phyloP scores from a whole-genome alignment of 495 filamentous ascomycete genomes.

The Hyaloscypha variabilis region DNA sequence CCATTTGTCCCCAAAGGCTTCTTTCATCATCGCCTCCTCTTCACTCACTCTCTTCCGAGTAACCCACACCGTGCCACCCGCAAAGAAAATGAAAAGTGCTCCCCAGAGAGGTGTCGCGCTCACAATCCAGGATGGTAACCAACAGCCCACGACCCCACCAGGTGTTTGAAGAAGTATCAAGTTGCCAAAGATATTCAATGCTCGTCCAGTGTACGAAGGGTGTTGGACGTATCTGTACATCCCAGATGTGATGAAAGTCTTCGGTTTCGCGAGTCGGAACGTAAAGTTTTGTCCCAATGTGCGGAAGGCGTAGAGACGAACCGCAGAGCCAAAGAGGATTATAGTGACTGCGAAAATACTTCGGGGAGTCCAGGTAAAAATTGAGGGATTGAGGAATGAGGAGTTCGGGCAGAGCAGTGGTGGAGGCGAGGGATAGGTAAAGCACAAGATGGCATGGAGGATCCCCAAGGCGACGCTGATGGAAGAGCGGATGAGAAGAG shows the following conservation, averaged over 20 bases:
- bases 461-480: constrained; percentile 7
- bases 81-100: background rate
- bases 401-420: constrained; percentile 14
- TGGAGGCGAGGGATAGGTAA: constrained; percentile 17
- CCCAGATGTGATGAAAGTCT: constrained; percentile 43
- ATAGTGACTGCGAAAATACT: constrained; percentile 1
- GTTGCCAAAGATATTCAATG: constrained; percentile 13
- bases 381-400: constrained; percentile 9
- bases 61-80: background rate
- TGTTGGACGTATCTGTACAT: constrained; percentile 51
- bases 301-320: constrained; percentile 13
- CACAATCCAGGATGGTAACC: constrained; percentile 11
- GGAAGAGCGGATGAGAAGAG: constrained; percentile 2
- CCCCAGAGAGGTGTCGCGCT: constrained; percentile 8
- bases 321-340: background rate
- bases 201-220: constrained; percentile 47
- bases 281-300: constrained; percentile 49
- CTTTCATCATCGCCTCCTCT: constrained; percentile 26
- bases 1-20: constrained; percentile 27
- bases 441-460: constrained; percentile 10
- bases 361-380: constrained; percentile 17
- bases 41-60: constrained; percentile 15
- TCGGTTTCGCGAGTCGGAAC: constrained; percentile 46
- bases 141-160: constrained; percentile 18
- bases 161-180: constrained; percentile 4